A percentile compares a stretch with the other conserved stretches of the same genome.
Evolutionary conservation across 768 basidiomycete species (phyloP).

Genomic region (Phallus indusiatus): DNA sequence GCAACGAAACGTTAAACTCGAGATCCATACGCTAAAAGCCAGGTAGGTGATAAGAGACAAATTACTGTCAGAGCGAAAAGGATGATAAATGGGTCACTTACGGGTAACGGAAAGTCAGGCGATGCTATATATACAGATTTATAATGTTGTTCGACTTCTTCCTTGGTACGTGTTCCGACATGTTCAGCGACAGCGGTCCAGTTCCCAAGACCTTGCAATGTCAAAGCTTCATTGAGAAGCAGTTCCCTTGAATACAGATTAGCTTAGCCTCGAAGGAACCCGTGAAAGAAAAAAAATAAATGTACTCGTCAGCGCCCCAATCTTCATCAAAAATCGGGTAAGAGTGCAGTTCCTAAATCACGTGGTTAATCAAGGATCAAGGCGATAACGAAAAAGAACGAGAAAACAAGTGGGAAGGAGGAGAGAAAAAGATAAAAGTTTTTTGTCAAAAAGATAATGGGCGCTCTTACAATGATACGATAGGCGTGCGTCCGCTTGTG

Average conservation of each 20-base stretch:
- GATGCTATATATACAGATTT: conserved; percentile 71
- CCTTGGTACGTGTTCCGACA: conserved; percentile 86
- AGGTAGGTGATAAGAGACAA: conserved; percentile 9
- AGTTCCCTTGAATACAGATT: conserved; percentile 56
- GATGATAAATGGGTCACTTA: conserved; percentile 28
- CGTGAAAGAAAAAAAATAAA: conserved; percentile 7
- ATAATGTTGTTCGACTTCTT: conserved; percentile 91
- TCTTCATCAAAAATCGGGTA: conserved; percentile 92
- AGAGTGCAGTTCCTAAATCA: conserved; percentile 77
- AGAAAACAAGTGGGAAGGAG: conserved; percentile 1
- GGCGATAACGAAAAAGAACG: background rate
- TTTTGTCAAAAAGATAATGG: conserved; percentile 12
- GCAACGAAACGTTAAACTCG: conserved; percentile 62
- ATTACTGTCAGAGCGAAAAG: background rate
- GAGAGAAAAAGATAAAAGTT: conserved; percentile 9
- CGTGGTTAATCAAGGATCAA: conserved; percentile 1
- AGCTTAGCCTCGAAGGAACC: background rate
- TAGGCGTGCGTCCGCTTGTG: conserved; percentile 87
- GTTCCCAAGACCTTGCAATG: conserved; percentile 84
- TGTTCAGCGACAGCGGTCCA: conserved; percentile 96
- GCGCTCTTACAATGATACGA: conserved; percentile 67
- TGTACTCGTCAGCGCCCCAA: conserved; percentile 97
- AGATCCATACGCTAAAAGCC: conserved; percentile 32
- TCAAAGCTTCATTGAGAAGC: conserved; percentile 78
- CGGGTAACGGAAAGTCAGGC: conserved; percentile 71